Base-by-base conservation (phyloP, 495 filamentous ascomycete species). In the Copromyces sp. region DNA sequence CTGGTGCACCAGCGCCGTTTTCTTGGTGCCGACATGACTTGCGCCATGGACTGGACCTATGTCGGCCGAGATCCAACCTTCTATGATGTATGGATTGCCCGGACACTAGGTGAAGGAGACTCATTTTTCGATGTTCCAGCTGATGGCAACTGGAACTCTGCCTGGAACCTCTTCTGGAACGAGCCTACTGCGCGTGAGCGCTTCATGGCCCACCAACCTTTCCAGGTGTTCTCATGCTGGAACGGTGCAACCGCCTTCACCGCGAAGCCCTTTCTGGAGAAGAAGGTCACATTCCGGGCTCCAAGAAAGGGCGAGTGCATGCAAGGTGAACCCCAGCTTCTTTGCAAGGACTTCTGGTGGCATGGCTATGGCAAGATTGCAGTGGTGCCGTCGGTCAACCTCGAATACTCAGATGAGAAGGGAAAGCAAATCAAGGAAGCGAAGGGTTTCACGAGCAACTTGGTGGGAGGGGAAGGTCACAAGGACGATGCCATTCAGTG, bases 211-310 rank as follows among this genome's bases (percentile, higher is more conserved):
- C 71, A 74, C 11, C 75, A 75, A 40, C 84, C 86, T 0, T 85
- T 87, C 72, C 86, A 88, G 77, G 86, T 88, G 0, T 87, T 86
- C 61, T 82, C 84, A 1, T 87, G 86, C 77, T 87, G 86, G 86
- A 86, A 87, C 59, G 86, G 85, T 14, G 84, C 82, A 17, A 77
- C 77, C 2, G 80, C 79, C 0, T 79, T 80, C 35, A 37, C 68
- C 1, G 78, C 80, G 1, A 71, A 47, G 68, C 78, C 80, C 32
- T 42, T 81, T 32, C 72, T 86, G 20, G 77, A 79, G 11, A 79
- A 77, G 0, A 79, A 75, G 39, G 65, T 80, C 2, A 17, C 17
- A 2, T 87, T 88, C 71, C 81, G 86, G 1, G 70, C 47, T 35
- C 59, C 73, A 20, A 73, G 77, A 29, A 65, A 79, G 37, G 80